Conservation (phyloP, 2,329 filamentous ascomycete species). For the Daldinia sp. region DNA sequence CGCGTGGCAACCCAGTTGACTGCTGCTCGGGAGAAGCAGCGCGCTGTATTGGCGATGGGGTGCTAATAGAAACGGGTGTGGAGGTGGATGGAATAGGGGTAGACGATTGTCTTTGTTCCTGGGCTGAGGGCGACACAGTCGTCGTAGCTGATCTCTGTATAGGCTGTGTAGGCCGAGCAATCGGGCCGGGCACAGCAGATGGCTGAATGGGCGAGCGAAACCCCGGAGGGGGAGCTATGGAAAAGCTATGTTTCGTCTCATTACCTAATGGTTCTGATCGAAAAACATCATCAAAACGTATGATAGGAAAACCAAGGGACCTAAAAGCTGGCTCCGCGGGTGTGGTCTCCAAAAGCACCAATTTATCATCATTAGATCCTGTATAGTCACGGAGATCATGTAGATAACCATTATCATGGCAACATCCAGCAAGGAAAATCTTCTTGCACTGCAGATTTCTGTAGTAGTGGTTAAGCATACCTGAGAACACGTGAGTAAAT, state of each 20-base stretch:
- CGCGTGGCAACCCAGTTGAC: constrained; percentile 24
- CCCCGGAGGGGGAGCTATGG: constrained; percentile 27
- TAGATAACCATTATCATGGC: constrained; percentile 49
- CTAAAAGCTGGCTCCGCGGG: constrained; percentile 46
- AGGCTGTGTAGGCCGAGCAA: constrained; percentile 39
- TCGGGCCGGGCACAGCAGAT: constrained; percentile 33
- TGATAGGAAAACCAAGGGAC: constrained; percentile 45
- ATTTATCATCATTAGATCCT: constrained; percentile 38
- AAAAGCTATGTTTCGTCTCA: constrained; percentile 42
- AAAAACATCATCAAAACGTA: constrained; percentile 47
- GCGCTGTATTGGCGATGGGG: constrained; percentile 27
- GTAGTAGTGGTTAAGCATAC: constrained; percentile 48
- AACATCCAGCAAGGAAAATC: constrained; percentile 47
- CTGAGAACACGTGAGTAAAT: constrained; percentile 34
- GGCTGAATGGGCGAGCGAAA: constrained; percentile 35
- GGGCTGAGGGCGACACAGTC: constrained; percentile 26
- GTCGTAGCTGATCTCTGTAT: constrained; percentile 26
- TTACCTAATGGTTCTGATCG: constrained; percentile 45
- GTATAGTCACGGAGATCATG: constrained; percentile 48
- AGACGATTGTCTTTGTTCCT: constrained; percentile 26
- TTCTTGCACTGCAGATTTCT: constrained; percentile 48
- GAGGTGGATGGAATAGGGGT: constrained; percentile 16
- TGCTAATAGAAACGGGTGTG: constrained; percentile 18
- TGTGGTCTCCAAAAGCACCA: constrained; percentile 47
- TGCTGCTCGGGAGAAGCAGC: constrained; percentile 26